These are phyloP conservation scores for Cokeromyces recurvatus DNA, from an alignment of 371 early-diverging fungal species.

Conservation along the genomic window DNA sequence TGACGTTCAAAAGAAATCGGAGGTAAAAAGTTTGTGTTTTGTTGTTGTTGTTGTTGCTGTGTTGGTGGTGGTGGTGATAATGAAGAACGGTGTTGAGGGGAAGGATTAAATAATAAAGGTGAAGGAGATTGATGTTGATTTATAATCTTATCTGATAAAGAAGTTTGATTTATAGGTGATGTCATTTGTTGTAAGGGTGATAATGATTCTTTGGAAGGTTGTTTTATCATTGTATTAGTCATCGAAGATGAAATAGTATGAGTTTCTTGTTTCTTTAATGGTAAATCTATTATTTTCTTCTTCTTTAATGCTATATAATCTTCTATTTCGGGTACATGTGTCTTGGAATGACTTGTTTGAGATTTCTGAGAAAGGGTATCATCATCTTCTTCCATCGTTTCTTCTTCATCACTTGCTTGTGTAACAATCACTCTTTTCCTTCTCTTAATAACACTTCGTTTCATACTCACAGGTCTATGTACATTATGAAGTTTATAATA, in stretches of 20 bases:
- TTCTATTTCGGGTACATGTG: slow-evolving; percentile 26
- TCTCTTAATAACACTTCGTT: slow-evolving; percentile 79
- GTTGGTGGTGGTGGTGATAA: slow-evolving; percentile 2
- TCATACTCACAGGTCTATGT: slow-evolving; percentile 78
- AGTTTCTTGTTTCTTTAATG: too few species aligned
- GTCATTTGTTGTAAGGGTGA: not conserved
- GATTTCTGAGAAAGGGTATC: too few species aligned
- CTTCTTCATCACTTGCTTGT: slow-evolving; percentile 14
- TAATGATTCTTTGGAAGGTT: too few species aligned
- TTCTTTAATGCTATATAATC: slow-evolving; percentile 16
- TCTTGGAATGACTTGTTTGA: too few species aligned
- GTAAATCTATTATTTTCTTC: too few species aligned
- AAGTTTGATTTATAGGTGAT: not conserved
- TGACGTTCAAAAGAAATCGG: slow-evolving; percentile 26
- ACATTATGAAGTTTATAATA: slow-evolving; percentile 81
- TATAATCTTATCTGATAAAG: slow-evolving; percentile 6
- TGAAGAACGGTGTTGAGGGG: slow-evolving; percentile 1
- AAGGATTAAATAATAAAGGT: slow-evolving; percentile 4
- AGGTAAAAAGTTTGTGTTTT: slow-evolving; percentile 12
- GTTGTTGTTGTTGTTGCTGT: slow-evolving; percentile 3
- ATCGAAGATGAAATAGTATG: too few species aligned
- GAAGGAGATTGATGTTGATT: slow-evolving; percentile 3
- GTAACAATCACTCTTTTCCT: slow-evolving; percentile 66
- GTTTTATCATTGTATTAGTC: too few species aligned
- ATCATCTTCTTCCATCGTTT: slow-evolving; percentile 18